These are phyloP conservation scores for Eimeria acervulina DNA, from an alignment of 169 alveolate species.

Conservation along the genomic window DNA sequence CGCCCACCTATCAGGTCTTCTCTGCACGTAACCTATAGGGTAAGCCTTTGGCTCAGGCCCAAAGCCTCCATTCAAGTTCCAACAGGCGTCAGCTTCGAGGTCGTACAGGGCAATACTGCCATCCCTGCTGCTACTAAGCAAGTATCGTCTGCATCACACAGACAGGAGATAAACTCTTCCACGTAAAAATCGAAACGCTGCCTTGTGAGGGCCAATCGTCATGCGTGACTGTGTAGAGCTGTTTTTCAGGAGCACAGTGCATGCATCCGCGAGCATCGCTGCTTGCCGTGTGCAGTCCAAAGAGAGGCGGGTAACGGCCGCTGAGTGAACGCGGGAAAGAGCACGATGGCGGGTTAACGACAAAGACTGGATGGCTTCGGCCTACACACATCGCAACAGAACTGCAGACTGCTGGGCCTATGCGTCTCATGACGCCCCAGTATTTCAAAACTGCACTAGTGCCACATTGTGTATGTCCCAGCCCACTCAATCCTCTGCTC, in stretches of 20 bases:
- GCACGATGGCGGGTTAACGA: conserved; percentile 12
- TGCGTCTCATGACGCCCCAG: background rate
- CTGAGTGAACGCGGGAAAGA: conserved; percentile 46
- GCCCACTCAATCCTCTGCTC: background rate
- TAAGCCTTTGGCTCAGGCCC: conserved; percentile 75
- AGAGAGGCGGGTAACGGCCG: conserved; percentile 62
- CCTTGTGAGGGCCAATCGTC: background rate
- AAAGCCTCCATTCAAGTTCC: conserved; percentile 65
- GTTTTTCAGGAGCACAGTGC: background rate
- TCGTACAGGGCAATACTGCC: conserved; percentile 77
- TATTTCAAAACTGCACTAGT: background rate
- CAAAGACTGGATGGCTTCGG: conserved; percentile 46
- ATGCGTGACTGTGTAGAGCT: background rate
- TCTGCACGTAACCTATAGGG: conserved; percentile 70
- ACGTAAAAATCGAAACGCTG: background rate
- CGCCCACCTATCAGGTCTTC: conserved; percentile 64
- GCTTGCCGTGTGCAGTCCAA: conserved; percentile 54
- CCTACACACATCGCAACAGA: conserved; percentile 21
- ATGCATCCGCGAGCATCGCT: background rate
- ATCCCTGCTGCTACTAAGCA: conserved; percentile 81
- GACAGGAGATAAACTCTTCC: background rate
- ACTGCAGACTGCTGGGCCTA: background rate
- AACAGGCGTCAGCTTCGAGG: conserved; percentile 70
- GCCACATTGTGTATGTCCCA: background rate
- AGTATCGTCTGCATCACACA: conserved; percentile 67